These are phyloP conservation scores for Aspergillus sp. DNA, from an alignment of 2,329 filamentous ascomycete species.

Conservation along the genomic window DNA sequence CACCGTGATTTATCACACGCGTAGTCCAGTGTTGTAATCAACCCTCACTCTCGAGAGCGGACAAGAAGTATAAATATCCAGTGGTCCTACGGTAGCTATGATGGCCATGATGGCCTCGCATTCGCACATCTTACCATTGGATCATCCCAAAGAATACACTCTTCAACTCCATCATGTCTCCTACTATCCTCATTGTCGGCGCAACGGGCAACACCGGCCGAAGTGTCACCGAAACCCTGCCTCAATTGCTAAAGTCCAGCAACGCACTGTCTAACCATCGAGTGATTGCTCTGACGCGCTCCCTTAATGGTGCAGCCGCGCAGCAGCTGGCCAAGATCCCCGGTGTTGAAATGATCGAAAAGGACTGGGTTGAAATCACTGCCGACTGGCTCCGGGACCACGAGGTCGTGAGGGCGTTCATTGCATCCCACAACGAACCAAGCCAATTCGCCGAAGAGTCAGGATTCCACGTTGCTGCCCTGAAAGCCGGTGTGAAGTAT, in stretches of 20 bases:
- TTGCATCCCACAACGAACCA: constrained; percentile 38
- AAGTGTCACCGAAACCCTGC: constrained; percentile 25
- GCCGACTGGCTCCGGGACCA: constrained; percentile 41
- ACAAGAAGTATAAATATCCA: no score
- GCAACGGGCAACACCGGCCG: constrained; percentile 41
- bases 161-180: constrained; percentile 26
- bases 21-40: no score
- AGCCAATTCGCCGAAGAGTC: constrained; percentile 43
- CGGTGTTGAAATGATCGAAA: constrained; percentile 33
- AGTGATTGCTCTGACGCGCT: constrained; percentile 34
- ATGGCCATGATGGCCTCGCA: no score
- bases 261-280: constrained; percentile 15
- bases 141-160: no score
- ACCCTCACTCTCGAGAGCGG: no score
- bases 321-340: constrained; percentile 30
- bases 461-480: constrained; percentile 32
- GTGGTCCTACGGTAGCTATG: no score
- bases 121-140: no score
- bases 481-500: constrained; percentile 40
- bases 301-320: constrained; percentile 16
- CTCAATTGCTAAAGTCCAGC: constrained; percentile 19
- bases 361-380: constrained; percentile 39
- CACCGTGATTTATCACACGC: no score
- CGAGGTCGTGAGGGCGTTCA: constrained; percentile 36
- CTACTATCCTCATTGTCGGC: constrained; percentile 35